These are phyloP conservation scores for Leishmania major DNA, from an alignment of 208 protist genomes.

Conservation along the genomic window DNA sequence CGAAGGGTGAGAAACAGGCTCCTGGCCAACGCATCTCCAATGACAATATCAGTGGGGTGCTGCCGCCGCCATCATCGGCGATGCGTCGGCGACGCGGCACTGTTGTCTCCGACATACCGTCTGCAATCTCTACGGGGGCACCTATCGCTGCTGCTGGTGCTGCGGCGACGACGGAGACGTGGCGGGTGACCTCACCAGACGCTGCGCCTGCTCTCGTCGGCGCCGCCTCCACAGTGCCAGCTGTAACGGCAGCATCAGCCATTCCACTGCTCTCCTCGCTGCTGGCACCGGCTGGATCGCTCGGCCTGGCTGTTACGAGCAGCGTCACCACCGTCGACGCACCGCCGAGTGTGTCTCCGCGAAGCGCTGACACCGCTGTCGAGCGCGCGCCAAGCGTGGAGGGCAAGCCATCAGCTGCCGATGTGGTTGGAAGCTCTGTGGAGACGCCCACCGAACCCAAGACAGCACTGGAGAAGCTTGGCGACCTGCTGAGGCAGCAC, in stretches of 20 bases:
- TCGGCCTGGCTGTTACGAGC: conserved; percentile 1
- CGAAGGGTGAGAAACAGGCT: neutral
- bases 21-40: neutral
- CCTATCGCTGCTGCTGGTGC: neutral
- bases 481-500: neutral
- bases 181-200: neutral
- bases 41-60: neutral
- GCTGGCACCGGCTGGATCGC: conserved; percentile 10
- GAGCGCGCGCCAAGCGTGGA: neutral
- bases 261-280: conserved; percentile 2
- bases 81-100: conserved; percentile 19
- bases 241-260: neutral
- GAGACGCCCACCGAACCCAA: neutral
- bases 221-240: neutral
- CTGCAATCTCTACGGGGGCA: neutral
- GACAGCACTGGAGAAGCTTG: neutral
- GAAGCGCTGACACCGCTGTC: neutral
- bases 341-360: neutral
- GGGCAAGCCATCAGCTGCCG: neutral
- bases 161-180: neutral
- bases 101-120: conserved; percentile 6
- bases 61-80: neutral
- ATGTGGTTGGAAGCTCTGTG: neutral
- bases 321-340: neutral
- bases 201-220: neutral